phyloP scores from a whole-genome alignment of 352 stramenopile genomes.

The Globisporangium rhizosaccharum region DNA sequence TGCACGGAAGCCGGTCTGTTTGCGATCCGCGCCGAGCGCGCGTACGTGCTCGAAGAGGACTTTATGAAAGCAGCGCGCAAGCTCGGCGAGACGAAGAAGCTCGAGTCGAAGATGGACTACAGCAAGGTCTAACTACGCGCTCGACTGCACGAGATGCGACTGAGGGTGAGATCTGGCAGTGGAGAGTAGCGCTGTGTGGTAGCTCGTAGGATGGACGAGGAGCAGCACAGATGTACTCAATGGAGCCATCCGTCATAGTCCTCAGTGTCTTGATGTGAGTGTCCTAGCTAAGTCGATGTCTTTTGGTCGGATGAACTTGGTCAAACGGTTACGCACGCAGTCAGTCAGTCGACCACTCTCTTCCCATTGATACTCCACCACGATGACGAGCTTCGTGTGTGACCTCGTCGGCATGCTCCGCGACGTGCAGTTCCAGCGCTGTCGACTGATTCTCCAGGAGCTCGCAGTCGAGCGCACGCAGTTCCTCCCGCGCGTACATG shows the following conservation, averaged over 20 bases:
- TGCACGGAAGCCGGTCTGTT: slow-evolving; percentile 96
- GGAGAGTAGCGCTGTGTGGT: no score
- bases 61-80: slow-evolving; percentile 99
- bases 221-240: no score
- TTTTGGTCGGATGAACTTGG: no score
- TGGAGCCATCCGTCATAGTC: no score
- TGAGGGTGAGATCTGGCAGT: background rate
- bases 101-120: slow-evolving; percentile 99
- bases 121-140: slow-evolving; percentile 93
- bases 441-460: slow-evolving; percentile 51
- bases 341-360: no score
- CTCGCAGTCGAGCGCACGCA: slow-evolving; percentile 42
- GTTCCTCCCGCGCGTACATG: slow-evolving; percentile 44
- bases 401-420: slow-evolving; percentile 54
- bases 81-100: slow-evolving; percentile 99
- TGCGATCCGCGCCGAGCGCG: slow-evolving; percentile 97
- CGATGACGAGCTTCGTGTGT: slow-evolving; percentile 22
- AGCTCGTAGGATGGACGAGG: no score
- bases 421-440: slow-evolving; percentile 59
- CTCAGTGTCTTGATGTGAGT: no score
- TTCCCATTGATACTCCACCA: background rate
- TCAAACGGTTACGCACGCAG: no score
- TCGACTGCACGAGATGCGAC: background rate
- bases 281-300: no score
- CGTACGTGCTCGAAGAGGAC: slow-evolving; percentile 99